A percentile compares a stretch with the other conserved stretches of the same genome.
Conservation (phyloP, 2,329 filamentous ascomycete genomes). For the Fusarium heterosporum region DNA sequence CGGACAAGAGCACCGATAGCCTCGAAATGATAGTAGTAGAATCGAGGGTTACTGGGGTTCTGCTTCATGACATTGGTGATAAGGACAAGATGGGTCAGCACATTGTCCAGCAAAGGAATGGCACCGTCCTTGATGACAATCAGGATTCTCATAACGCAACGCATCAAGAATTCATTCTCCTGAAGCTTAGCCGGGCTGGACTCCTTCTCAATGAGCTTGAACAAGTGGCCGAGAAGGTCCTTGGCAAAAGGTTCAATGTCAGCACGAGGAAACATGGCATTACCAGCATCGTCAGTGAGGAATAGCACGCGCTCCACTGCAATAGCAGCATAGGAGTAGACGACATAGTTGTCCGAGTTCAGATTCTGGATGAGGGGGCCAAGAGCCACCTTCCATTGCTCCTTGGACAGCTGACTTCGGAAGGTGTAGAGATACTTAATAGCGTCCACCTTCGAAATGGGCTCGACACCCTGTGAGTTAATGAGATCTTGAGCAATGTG, state of each 20-base stretch:
- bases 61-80: slow-evolving; percentile 93
- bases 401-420: slow-evolving; percentile 90
- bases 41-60: slow-evolving; percentile 96
- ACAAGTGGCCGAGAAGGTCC: slow-evolving; percentile 88
- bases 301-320: slow-evolving; percentile 94
- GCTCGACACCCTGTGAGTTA: slow-evolving; percentile 74
- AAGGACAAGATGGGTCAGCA: slow-evolving; percentile 85
- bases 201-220: slow-evolving; percentile 89
- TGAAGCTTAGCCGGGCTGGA: slow-evolving; percentile 90
- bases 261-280: slow-evolving; percentile 81
- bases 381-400: slow-evolving; percentile 92
- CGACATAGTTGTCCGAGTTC: slow-evolving; percentile 90
- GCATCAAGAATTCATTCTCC: slow-evolving; percentile 99
- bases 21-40: slow-evolving; percentile 99
- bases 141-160: slow-evolving; percentile 96
- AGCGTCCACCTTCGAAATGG: slow-evolving; percentile 94
- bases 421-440: slow-evolving; percentile 99
- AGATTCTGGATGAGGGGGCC: slow-evolving; percentile 92
- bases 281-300: slow-evolving; percentile 79
- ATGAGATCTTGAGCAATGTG: slow-evolving; percentile 91
- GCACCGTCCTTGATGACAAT: slow-evolving; percentile 92
- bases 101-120: slow-evolving; percentile 76
- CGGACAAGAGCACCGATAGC: slow-evolving; percentile 86
- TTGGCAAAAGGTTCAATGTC: slow-evolving; percentile 86
- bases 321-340: slow-evolving; percentile 97